phyloP scores from a whole-genome alignment of 2,329 filamentous ascomycete genomes.

The Tolypocladium nubicola region DNA sequence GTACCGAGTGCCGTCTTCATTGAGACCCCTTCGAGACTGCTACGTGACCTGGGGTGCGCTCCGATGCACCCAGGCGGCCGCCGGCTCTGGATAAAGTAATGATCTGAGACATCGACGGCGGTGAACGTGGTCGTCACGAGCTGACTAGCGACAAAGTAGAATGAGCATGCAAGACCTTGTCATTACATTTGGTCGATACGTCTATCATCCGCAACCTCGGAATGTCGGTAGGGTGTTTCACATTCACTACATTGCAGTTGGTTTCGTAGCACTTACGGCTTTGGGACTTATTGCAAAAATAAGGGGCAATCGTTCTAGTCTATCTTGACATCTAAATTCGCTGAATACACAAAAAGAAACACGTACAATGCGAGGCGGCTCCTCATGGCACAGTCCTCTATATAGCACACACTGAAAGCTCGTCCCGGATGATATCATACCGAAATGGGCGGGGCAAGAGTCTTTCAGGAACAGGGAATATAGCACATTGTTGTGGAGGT shows the following conservation, averaged over 20 bases:
- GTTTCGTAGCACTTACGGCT: background rate
- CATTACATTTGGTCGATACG: background rate
- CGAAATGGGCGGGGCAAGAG: background rate
- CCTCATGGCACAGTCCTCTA: background rate
- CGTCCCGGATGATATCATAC: background rate
- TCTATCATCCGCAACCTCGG: too few species aligned
- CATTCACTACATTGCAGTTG: too few species aligned
- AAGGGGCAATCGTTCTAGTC: background rate
- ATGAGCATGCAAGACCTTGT: background rate
- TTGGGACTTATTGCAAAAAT: background rate
- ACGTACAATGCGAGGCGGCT: background rate
- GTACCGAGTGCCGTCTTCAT: background rate
- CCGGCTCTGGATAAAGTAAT: background rate
- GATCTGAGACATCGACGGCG: background rate
- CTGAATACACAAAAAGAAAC: background rate
- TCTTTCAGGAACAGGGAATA: background rate
- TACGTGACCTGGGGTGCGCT: background rate
- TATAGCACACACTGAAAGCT: background rate
- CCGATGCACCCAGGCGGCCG: background rate
- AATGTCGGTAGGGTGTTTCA: too few species aligned
- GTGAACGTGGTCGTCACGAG: background rate
- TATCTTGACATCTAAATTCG: background rate
- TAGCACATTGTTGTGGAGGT: background rate
- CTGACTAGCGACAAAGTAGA: background rate
- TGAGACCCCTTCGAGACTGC: background rate